Evolutionary conservation across 2,329 filamentous ascomycete species (phyloP), one percentile per base, ranked within the genome.

Genomic region (Ophiocordyceps polyrhachis-furcata): DNA sequence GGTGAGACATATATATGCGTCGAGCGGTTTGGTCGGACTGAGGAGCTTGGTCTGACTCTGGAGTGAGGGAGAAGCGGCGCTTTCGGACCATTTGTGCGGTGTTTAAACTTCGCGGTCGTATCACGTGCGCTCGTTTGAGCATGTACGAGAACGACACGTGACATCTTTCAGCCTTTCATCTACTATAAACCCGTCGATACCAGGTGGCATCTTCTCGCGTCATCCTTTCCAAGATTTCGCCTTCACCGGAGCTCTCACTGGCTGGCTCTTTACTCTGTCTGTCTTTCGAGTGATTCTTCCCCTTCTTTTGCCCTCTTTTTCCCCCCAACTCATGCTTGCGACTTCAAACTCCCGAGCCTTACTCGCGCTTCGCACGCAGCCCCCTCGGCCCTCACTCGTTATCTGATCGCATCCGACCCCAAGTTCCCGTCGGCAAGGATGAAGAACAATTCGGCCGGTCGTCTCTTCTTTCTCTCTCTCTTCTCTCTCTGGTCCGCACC

Each of bases 401-500:
- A 11, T 15, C 14, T 13, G 8, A 23, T 23, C 35, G 20, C 15
- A 17, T 9, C 11, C 13, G 25, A 15, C 25, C 25, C 25, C 28
- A 15, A 31, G 11, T 17, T 19, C 35, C 17, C 42, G 19, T 40
- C 37, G 25, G 35, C 41, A 41, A 41, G 43, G 47, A 53, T 48
- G 49, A 76, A 76, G 72, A 71, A 38, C 35, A 38, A 63, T 57
- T 61, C 70, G 52, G 71, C 70, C 37, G 64, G 66, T 51, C 68
- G 67, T 52, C 60, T 73, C 44, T 74, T 76, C 53, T 76, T 68
- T 54, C 65, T 76, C 49, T 67, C 68, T 29, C 56, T 76, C 47
- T 74, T 76, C 58, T 62, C 71, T 48, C 68, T 76, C 47, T 75
- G 68, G 70, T 64, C 63, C 32, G 55, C 65, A 40, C 61, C 66